These are phyloP conservation scores for Panaeolus cyanescens DNA, from an alignment of 768 basidiomycete genomes.

Conservation along the genomic window DNA sequence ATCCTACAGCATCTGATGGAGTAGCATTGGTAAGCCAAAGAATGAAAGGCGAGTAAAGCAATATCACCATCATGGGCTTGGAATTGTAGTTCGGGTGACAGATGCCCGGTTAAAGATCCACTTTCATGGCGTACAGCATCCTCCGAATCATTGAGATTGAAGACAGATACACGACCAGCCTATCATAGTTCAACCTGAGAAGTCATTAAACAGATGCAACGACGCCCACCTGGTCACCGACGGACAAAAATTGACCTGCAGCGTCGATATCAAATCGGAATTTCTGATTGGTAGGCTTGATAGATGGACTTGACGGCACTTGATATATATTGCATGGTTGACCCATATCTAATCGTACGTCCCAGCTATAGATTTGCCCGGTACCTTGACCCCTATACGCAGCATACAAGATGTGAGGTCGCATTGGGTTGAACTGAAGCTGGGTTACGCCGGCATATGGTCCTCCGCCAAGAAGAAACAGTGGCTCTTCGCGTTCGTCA, in stretches of 20 bases:
- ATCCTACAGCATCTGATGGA: constrained; percentile 67
- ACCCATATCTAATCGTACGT: constrained; percentile 62
- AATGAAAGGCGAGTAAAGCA: background rate
- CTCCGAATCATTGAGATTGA: background rate
- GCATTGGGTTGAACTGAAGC: constrained; percentile 68
- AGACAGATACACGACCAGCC: background rate
- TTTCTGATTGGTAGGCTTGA: constrained; percentile 66
- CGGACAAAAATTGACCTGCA: background rate
- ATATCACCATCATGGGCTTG: background rate
- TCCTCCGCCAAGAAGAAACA: constrained; percentile 67
- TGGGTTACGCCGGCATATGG: constrained; percentile 53
- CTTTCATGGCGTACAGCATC: background rate
- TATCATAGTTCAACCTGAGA: background rate
- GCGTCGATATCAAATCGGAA: constrained; percentile 53
- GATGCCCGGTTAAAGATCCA: background rate
- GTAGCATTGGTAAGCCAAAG: background rate
- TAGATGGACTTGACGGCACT: background rate
- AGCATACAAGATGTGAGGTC: constrained; percentile 75
- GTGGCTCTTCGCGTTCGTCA: constrained; percentile 55
- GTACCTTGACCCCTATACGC: constrained; percentile 67
- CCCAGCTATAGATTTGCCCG: constrained; percentile 73
- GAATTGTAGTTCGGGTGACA: background rate
- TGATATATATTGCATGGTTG: constrained; percentile 41
- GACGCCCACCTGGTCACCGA: background rate
- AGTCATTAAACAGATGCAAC: background rate